Conservation (phyloP, 164 flowering plant species). For the Berberis thunbergii region DNA sequence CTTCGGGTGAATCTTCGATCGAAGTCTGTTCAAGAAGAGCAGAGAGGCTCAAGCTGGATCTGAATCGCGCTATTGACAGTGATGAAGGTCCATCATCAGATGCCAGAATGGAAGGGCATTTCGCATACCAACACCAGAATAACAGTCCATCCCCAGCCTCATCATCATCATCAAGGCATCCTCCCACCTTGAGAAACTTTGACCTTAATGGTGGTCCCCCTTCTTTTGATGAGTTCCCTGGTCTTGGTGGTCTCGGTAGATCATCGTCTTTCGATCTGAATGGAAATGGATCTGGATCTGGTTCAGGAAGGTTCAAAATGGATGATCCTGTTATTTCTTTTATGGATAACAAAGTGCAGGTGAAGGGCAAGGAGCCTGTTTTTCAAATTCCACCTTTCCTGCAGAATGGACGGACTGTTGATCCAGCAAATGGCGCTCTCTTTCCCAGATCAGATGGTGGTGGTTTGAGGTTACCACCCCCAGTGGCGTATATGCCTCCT, state of each 20-base stretch:
- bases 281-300: background rate
- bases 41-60: conserved; percentile 53
- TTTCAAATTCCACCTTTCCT: conserved; percentile 25
- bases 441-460: conserved; percentile 24
- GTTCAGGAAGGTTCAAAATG: conserved; percentile 20
- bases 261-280: conserved; percentile 18
- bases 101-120: conserved; percentile 27
- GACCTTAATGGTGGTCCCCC: conserved; percentile 70
- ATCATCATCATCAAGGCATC: conserved; percentile 61
- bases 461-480: conserved; percentile 32
- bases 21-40: conserved; percentile 53
- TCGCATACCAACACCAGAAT: conserved; percentile 21
- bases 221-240: conserved; percentile 25
- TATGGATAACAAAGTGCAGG: conserved; percentile 62
- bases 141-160: conserved; percentile 61
- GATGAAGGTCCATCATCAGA: conserved; percentile 37
- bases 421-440: conserved; percentile 22
- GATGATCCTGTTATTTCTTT: conserved; percentile 58
- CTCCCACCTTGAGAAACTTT: conserved; percentile 41
- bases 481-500: conserved; percentile 23
- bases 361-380: conserved; percentile 30
- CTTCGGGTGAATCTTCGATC: conserved; percentile 48
- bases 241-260: conserved; percentile 19
- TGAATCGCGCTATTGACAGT: conserved; percentile 52
- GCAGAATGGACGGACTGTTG: conserved; percentile 41